A percentile compares a stretch with the other conserved stretches of the same genome.
phyloP scores from a whole-genome alignment of 306 rosid genomes.

The Gastrolobium bilobum region DNA sequence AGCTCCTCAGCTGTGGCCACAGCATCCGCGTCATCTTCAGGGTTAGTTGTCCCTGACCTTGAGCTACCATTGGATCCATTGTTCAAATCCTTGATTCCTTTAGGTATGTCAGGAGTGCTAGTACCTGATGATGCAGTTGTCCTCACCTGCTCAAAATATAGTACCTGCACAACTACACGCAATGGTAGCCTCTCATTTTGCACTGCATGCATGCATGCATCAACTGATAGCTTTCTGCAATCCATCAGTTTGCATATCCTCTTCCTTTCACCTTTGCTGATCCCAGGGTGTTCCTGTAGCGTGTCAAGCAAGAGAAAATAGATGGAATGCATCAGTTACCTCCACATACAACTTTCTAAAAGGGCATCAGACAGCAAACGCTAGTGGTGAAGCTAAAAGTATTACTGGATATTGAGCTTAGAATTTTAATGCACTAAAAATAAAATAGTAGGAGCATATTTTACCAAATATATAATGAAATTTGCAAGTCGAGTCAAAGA shows the following conservation, averaged over 20 bases:
- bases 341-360: conserved; percentile 1
- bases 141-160: conserved; percentile 92
- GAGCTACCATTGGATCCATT: conserved; percentile 85
- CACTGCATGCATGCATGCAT: conserved; percentile 92
- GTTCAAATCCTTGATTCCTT: conserved; percentile 73
- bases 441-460: conserved; percentile 26
- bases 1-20: conserved; percentile 86
- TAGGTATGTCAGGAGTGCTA: conserved; percentile 93
- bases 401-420: background rate
- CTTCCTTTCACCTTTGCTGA: conserved; percentile 87
- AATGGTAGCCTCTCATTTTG: conserved; percentile 97
- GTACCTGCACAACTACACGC: conserved; percentile 94
- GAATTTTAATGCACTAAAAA: conserved; percentile 3
- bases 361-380: background rate
- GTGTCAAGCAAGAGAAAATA: conserved; percentile 36
- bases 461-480: conserved; percentile 12
- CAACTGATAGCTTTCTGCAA: conserved; percentile 86
- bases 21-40: conserved; percentile 81
- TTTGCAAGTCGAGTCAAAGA: conserved; percentile 22
- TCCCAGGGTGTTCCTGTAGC: conserved; percentile 84
- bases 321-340: conserved; percentile 11
- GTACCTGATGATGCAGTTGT: conserved; percentile 82
- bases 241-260: conserved; percentile 96
- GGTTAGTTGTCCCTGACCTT: conserved; percentile 84
- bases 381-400: conserved; percentile 14